Conservation (phyloP, 23 red algal species). For the Agarophyton chilense region DNA sequence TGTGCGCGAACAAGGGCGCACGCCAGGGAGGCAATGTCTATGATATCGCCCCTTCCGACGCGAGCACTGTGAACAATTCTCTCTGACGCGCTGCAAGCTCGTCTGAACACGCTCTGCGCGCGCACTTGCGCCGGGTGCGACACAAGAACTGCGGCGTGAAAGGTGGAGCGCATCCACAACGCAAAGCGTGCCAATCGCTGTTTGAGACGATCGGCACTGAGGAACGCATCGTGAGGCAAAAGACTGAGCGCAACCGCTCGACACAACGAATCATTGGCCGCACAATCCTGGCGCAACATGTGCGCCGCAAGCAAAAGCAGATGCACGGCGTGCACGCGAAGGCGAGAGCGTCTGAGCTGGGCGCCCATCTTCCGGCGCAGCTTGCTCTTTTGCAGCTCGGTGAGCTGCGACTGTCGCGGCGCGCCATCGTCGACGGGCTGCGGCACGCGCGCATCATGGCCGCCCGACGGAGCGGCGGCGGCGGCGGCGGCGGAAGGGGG, state of each 20-base stretch:
- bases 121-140: neutral
- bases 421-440: too few species aligned
- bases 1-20: conserved; percentile 50
- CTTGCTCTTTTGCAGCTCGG: neutral
- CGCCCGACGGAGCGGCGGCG: too few species aligned
- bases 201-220: conserved; percentile 28
- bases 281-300: conserved; percentile 48
- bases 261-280: conserved; percentile 12
- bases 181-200: conserved; percentile 17
- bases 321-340: conserved; percentile 43
- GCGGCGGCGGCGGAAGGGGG: neutral
- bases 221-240: conserved; percentile 13
- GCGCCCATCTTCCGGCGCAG: conserved; percentile 2
- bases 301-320: conserved; percentile 16
- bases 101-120: neutral
- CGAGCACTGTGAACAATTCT: conserved; percentile 6
- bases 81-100: conserved; percentile 29
- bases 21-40: conserved; percentile 29
- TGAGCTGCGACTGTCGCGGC: neutral
- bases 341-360: conserved; percentile 11
- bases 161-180: conserved; percentile 37
- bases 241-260: conserved; percentile 34
- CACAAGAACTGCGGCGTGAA: conserved; percentile 12
- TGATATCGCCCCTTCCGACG: conserved; percentile 1
- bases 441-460: neutral